phyloP scores from a whole-genome alignment of 805 yeast species.

The Kodamaea jinghongensis region DNA sequence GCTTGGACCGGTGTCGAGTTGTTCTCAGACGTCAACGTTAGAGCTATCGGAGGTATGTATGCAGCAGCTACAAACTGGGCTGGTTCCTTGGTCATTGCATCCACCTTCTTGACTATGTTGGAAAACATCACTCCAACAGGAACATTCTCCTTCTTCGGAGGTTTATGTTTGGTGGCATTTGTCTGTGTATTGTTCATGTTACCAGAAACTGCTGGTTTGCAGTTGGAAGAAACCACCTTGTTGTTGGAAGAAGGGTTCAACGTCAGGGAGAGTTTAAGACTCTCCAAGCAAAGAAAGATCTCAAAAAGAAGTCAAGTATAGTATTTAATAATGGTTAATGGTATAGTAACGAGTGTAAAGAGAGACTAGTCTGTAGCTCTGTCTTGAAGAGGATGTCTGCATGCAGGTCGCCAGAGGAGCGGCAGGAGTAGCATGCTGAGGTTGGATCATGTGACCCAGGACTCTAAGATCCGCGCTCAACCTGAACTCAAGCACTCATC shows the following conservation, averaged over 20 bases:
- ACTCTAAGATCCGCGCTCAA: no score
- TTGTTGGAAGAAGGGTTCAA: constrained; percentile 83
- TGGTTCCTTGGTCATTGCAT: constrained; percentile 86
- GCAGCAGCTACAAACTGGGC: constrained; percentile 96
- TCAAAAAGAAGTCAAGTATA: background rate
- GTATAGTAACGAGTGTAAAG: background rate
- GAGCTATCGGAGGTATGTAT: constrained; percentile 88
- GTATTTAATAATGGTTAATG: constrained; percentile 2
- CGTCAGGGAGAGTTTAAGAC: constrained; percentile 50
- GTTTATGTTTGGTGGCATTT: constrained; percentile 67
- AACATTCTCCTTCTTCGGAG: constrained; percentile 89
- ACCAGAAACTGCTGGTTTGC: constrained; percentile 89
- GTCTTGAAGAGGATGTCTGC: no score
- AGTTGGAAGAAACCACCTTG: constrained; percentile 86
- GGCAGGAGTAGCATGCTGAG: background rate
- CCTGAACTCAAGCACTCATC: no score
- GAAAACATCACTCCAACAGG: constrained; percentile 92
- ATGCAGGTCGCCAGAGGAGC: no score
- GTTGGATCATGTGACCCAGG: no score
- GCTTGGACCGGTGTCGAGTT: constrained; percentile 98
- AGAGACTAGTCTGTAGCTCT: no score
- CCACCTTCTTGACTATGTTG: constrained; percentile 93
- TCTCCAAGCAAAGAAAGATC: constrained; percentile 32
- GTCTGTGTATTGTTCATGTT: constrained; percentile 77
- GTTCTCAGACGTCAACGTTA: constrained; percentile 83